Evolutionary conservation across 1,284 basidiomycete species (phyloP).

Genomic region (Fistulinella cinereoalba): DNA sequence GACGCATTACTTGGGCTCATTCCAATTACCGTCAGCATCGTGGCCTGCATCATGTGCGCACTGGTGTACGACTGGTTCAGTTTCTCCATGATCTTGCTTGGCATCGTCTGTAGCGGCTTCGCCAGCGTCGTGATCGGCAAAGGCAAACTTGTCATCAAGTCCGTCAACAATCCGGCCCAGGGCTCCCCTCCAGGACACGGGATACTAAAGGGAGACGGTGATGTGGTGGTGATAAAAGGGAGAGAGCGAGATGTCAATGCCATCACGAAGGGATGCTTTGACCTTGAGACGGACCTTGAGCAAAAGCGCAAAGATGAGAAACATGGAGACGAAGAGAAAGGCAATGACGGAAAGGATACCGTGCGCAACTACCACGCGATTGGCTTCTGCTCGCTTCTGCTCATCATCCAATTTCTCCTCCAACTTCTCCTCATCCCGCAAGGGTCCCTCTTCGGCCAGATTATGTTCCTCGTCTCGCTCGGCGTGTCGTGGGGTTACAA

Average conservation of each 20-base stretch:
- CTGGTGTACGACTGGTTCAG: conserved; percentile 29
- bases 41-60: conserved; percentile 21
- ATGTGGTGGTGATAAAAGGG: conserved; percentile 28
- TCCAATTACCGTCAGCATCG: conserved; percentile 28
- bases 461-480: conserved; percentile 31
- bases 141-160: conserved; percentile 25
- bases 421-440: conserved; percentile 34
- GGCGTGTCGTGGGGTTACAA: conserved; percentile 32
- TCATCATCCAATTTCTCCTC: conserved; percentile 29
- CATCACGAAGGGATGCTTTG: conserved; percentile 30
- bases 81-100: conserved; percentile 33
- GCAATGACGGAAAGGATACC: conserved; percentile 23
- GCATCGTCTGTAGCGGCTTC: conserved; percentile 28
- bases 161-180: conserved; percentile 23
- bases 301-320: too few relatives aligned
- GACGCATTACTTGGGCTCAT: conserved; percentile 27
- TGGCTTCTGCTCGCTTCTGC: conserved; percentile 29
- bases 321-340: too few relatives aligned
- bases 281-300: too few relatives aligned
- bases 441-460: conserved; percentile 32
- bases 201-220: conserved; percentile 19
- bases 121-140: conserved; percentile 32
- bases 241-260: conserved; percentile 31
- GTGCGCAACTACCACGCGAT: conserved; percentile 22
- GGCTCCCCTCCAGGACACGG: conserved; percentile 30